phyloP scores from a whole-genome alignment of 768 basidiomycete genomes.

The Collybiopsis luxurians region DNA sequence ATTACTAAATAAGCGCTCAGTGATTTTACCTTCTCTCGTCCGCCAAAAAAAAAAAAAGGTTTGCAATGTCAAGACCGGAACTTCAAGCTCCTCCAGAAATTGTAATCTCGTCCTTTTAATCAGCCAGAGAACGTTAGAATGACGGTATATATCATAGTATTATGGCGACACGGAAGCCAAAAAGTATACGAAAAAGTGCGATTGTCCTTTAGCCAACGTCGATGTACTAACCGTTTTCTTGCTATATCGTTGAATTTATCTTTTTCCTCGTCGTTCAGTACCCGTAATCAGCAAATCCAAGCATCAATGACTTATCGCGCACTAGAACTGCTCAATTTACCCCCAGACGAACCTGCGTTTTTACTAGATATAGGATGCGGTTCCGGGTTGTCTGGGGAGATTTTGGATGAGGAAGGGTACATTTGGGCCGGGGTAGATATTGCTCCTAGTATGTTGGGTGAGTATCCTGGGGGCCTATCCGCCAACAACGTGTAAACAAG shows the following conservation, averaged over 20 bases:
- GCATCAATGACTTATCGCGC: slow-evolving; percentile 97
- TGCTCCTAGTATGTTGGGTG: slow-evolving; percentile 95
- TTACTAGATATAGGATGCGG: slow-evolving; percentile 97
- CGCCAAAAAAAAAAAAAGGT: too few species aligned
- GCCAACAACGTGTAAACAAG: neutral
- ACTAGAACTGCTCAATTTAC: slow-evolving; percentile 83
- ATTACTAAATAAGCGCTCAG: slow-evolving; percentile 12
- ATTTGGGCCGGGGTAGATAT: slow-evolving; percentile 94
- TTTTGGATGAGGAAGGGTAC: slow-evolving; percentile 92
- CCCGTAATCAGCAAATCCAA: slow-evolving; percentile 95
- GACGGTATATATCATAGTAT: slow-evolving; percentile 52
- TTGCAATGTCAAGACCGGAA: slow-evolving; percentile 90
- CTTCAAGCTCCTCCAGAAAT: slow-evolving; percentile 89
- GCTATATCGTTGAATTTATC: slow-evolving; percentile 12
- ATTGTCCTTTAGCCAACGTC: too few species aligned
- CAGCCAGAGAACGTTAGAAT: neutral
- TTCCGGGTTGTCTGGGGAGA: slow-evolving; percentile 94
- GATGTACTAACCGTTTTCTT: too few species aligned
- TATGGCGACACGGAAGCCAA: slow-evolving; percentile 94
- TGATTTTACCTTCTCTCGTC: neutral
- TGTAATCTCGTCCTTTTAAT: slow-evolving; percentile 42
- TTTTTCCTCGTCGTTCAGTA: slow-evolving; percentile 41
- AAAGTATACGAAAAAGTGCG: slow-evolving; percentile 95
- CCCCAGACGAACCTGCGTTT: slow-evolving; percentile 76
- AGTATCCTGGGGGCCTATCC: slow-evolving; percentile 24